Base-by-base conservation (phyloP, 495 filamentous ascomycete genomes). In the Barbatosphaeria neglecta region DNA sequence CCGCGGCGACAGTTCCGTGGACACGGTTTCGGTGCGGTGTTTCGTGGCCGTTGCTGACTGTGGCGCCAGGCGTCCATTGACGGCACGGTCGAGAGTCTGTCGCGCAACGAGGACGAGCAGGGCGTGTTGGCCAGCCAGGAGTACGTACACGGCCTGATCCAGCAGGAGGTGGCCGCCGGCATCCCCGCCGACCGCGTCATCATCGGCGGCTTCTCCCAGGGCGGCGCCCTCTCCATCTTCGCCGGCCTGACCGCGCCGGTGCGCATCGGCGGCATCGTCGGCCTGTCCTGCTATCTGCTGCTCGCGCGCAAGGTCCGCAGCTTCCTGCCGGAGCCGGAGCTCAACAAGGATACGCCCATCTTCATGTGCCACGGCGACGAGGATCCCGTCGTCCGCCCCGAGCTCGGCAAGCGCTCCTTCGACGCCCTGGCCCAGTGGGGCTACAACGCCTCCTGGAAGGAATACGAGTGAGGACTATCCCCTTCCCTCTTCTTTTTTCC, bases 241-340 rank as follows among this genome's bases (percentile, higher is more conserved):
- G 67, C 79, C 0, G 89, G 87, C 5, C 55, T 95, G 37, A 95
- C 87, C 1, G 74, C 65, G 48, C 74, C 77, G 47, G 69, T 78
- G 47, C 87, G 86, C 65, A 72, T 98, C 9, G 92, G 81, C 10
- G 90, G 90, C 50, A 84, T 98, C 44, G 82, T 95, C 51, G 87
- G 81, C 9, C 71, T 98, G 39, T 90, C 85, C 9, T 82, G 77
- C 49, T 98, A 94, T 57, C 64, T 96, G 54, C 69, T 88, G 9
- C 67, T 96, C 41, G 78, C 78, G 53, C 68, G 76, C 43, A 90
- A 86, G 54, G 67, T 94, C 54, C 67, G 76, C 58, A 74, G 76
- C 33, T 73, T 83, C 43, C 64, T 83, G 22, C 74, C 85, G 0
- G 69, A 73, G 46, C 76, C 80, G 18, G 77, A 72, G 50, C 65